These are phyloP conservation scores for Phialemonium atrogriseum DNA, from an alignment of 2,329 filamentous ascomycete genomes.

Conservation along the genomic window DNA sequence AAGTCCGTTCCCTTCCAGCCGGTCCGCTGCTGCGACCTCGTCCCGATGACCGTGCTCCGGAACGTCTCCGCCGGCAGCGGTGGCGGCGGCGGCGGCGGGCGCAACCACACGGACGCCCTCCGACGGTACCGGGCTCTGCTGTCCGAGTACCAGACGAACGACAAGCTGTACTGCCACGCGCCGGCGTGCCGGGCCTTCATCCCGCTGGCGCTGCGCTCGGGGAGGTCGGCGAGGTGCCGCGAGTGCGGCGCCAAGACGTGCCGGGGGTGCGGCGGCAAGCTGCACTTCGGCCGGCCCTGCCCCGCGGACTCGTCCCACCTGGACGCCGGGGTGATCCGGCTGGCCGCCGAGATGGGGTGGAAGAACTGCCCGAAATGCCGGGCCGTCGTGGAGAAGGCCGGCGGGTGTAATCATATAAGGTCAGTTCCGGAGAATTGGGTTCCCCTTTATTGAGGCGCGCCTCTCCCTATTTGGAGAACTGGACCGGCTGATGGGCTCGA, in stretches of 20 bases:
- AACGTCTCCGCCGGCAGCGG: not conserved
- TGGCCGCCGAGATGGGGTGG: constrained; percentile 7
- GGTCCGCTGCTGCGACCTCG: constrained; percentile 9
- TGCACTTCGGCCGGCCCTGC: constrained; percentile 8
- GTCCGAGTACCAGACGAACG: constrained; percentile 7
- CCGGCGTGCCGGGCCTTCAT: constrained; percentile 11
- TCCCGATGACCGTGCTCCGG: constrained; percentile 5
- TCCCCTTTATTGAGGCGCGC: not conserved
- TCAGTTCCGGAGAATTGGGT: constrained; percentile 2
- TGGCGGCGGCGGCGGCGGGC: no score
- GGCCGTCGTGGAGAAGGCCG: constrained; percentile 10
- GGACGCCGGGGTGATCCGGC: not conserved
- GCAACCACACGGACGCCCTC: not conserved
- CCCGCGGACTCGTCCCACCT: not conserved
- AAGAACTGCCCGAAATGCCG: constrained; percentile 11
- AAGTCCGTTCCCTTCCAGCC: constrained; percentile 7
- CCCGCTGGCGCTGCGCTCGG: constrained; percentile 5
- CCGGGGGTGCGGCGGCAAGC: constrained; percentile 4
- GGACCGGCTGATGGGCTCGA: not conserved
- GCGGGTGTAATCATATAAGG: constrained; percentile 13
- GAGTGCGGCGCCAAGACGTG: constrained; percentile 9
- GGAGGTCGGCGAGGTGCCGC: constrained; percentile 6
- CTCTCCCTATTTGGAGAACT: not conserved
- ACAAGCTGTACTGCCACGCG: constrained; percentile 10
- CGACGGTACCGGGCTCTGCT: constrained; percentile 8